Evolutionary conservation across 1,284 basidiomycete species (phyloP).

Genomic region (Rhizoctonia solani): DNA sequence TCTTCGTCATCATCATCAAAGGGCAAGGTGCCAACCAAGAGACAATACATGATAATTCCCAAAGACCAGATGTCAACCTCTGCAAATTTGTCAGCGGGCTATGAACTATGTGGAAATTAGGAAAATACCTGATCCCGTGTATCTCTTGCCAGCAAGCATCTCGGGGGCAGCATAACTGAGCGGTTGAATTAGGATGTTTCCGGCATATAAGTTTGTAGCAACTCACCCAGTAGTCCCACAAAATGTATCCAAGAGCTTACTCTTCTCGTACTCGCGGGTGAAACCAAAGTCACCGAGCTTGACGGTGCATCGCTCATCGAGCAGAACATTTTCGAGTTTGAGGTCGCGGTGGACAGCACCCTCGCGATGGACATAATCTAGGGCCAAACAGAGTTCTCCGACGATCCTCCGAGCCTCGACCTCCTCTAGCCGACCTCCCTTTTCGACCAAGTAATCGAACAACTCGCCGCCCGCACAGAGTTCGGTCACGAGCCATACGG

Average conservation of each 20-base stretch:
- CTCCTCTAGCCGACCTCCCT: slow-evolving; percentile 76
- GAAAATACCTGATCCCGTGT: slow-evolving; percentile 79
- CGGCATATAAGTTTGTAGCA: not conserved
- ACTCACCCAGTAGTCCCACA: slow-evolving; percentile 89
- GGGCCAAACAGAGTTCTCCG: slow-evolving; percentile 94
- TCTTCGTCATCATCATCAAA: slow-evolving; percentile 97
- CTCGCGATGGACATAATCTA: slow-evolving; percentile 86
- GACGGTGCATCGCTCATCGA: slow-evolving; percentile 85
- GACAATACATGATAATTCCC: slow-evolving; percentile 92
- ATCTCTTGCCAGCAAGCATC: slow-evolving; percentile 88
- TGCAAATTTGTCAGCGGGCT: slow-evolving; percentile 44
- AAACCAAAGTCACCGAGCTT: slow-evolving; percentile 98
- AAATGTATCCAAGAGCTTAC: slow-evolving; percentile 87
- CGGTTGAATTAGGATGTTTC: slow-evolving; percentile 25
- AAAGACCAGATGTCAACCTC: slow-evolving; percentile 98
- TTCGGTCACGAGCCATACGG: slow-evolving; percentile 97
- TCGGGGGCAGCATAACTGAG: slow-evolving; percentile 84
- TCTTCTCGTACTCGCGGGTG: slow-evolving; percentile 89
- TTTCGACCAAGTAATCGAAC: slow-evolving; percentile 96
- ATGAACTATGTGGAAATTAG: slow-evolving; percentile 38
- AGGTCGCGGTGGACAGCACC: too few relatives aligned
- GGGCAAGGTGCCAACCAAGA: slow-evolving; percentile 91
- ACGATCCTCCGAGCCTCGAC: slow-evolving; percentile 84
- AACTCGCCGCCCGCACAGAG: slow-evolving; percentile 95
- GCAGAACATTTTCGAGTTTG: slow-evolving; percentile 94